A percentile compares a stretch with the other conserved stretches of the same genome.
Conservation (phyloP, 768 basidiomycete species). For the Paxillus rubicundulus region DNA sequence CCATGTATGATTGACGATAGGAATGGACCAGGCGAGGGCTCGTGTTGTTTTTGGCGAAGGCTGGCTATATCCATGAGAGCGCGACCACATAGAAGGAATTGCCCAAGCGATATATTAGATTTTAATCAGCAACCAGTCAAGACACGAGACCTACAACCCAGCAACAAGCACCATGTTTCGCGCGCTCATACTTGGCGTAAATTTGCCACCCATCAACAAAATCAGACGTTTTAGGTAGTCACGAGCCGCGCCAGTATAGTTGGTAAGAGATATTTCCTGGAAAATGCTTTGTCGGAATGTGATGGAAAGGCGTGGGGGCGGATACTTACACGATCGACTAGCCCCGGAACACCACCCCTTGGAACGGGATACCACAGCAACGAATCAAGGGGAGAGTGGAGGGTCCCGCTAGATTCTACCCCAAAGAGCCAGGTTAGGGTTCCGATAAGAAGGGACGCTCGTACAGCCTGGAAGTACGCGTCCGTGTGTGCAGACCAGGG, state of each 20-base stretch:
- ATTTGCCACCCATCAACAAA: constrained; percentile 68
- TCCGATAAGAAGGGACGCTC: constrained; percentile 48
- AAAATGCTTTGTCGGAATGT: constrained; percentile 1
- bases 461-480: constrained; percentile 50
- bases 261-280: constrained; percentile 81
- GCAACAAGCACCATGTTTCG: constrained; percentile 81
- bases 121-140: background rate
- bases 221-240: constrained; percentile 90
- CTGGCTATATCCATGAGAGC: constrained; percentile 25
- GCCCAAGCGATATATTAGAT: constrained; percentile 23
- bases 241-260: constrained; percentile 82
- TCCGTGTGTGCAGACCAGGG: background rate
- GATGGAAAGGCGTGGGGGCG: background rate
- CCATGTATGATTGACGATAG: constrained; percentile 88
- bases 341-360: constrained; percentile 53
- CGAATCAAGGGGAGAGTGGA: constrained; percentile 67
- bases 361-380: constrained; percentile 86
- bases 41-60: constrained; percentile 61
- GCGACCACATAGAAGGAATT: constrained; percentile 28
- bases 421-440: constrained; percentile 84
- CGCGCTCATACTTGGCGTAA: constrained; percentile 79
- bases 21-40: constrained; percentile 77
- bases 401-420: constrained; percentile 59
- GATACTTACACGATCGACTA: constrained; percentile 56
- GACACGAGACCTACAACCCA: constrained; percentile 58